Percentiles rank a stretch among this genome's conserved stretches.
Evolutionary conservation across 2,329 filamentous ascomycete species (phyloP).

Genomic region (Fusarium sambucinum): DNA sequence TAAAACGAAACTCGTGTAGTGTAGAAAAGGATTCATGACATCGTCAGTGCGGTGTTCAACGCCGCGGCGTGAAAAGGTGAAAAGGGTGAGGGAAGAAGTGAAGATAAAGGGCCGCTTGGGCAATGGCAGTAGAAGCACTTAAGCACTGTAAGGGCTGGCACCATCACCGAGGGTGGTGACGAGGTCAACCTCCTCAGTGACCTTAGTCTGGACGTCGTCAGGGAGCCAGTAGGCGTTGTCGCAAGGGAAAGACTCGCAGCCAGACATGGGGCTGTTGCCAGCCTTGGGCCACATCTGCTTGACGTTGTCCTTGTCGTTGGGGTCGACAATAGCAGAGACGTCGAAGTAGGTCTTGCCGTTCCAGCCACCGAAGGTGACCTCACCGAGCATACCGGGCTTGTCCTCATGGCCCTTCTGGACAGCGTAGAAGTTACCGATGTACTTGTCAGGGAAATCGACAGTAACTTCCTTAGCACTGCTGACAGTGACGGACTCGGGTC

Average conservation of each 20-base stretch:
- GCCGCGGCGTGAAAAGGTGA: slow-evolving; percentile 35
- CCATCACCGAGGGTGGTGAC: slow-evolving; percentile 63
- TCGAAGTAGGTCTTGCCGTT: slow-evolving; percentile 66
- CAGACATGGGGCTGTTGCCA: slow-evolving; percentile 57
- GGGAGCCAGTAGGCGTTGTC: slow-evolving; percentile 65
- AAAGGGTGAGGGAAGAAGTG: slow-evolving; percentile 25
- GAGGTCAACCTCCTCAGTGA: slow-evolving; percentile 61
- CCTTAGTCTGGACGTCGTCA: slow-evolving; percentile 69
- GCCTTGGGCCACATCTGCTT: slow-evolving; percentile 65
- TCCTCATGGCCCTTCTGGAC: slow-evolving; percentile 59
- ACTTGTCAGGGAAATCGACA: slow-evolving; percentile 58
- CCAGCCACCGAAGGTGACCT: slow-evolving; percentile 64
- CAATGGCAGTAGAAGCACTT: slow-evolving; percentile 24
- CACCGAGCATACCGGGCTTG: slow-evolving; percentile 64
- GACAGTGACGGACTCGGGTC: slow-evolving; percentile 57
- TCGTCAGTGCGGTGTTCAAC: slow-evolving; percentile 49
- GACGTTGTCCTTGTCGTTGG: slow-evolving; percentile 63
- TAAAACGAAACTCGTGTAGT: slow-evolving; percentile 42
- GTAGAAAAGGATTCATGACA: slow-evolving; percentile 41
- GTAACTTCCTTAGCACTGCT: slow-evolving; percentile 54
- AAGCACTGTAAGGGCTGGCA: slow-evolving; percentile 40
- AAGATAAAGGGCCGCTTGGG: slow-evolving; percentile 30
- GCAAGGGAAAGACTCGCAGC: slow-evolving; percentile 66
- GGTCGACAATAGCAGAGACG: slow-evolving; percentile 68
- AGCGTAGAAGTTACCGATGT: slow-evolving; percentile 66